Conservation (phyloP, 352 stramenopile genomes). For the Hyaloperonospora arabidopsidis region DNA sequence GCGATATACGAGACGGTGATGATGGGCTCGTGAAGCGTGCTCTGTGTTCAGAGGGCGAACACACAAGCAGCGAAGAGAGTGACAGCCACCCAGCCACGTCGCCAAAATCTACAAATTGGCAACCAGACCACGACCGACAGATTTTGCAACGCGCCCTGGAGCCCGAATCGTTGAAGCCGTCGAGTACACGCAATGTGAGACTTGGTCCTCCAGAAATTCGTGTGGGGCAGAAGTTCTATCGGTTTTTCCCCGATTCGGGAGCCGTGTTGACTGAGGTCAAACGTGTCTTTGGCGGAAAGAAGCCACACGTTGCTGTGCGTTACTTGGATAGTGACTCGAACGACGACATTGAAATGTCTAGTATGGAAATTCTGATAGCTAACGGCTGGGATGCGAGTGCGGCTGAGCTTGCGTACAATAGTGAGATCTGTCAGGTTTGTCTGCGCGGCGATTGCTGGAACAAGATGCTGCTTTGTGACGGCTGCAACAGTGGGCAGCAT, state of each 20-base stretch:
- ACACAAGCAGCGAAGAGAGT: slow-evolving; percentile 55
- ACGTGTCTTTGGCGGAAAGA: slow-evolving; percentile 71
- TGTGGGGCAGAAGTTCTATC: slow-evolving; percentile 66
- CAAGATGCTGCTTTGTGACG: slow-evolving; percentile 71
- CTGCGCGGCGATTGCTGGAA: slow-evolving; percentile 76
- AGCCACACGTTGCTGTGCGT: slow-evolving; percentile 58
- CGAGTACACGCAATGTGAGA: slow-evolving; percentile 37
- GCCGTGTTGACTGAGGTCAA: slow-evolving; percentile 61
- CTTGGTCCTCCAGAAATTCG: slow-evolving; percentile 48
- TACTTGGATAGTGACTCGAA: slow-evolving; percentile 52
- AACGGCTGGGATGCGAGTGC: slow-evolving; percentile 68
- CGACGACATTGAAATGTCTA: slow-evolving; percentile 53
- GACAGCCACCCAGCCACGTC: slow-evolving; percentile 17
- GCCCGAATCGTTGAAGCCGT: slow-evolving; percentile 41
- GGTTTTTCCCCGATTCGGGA: slow-evolving; percentile 52
- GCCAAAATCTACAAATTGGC: slow-evolving; percentile 5
- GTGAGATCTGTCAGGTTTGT: slow-evolving; percentile 78
- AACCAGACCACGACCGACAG: slow-evolving; percentile 5
- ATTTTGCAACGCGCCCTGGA: slow-evolving; percentile 26
- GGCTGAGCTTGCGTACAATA: slow-evolving; percentile 68
- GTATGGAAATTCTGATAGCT: slow-evolving; percentile 71
- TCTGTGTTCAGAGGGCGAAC: slow-evolving; percentile 47
- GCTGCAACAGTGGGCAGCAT: slow-evolving; percentile 76
- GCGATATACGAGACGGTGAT: slow-evolving; percentile 14
- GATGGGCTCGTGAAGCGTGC: slow-evolving; percentile 47